Base-by-base conservation (phyloP, 2,329 filamentous ascomycete genomes). In the Trichoderma sp. region DNA sequence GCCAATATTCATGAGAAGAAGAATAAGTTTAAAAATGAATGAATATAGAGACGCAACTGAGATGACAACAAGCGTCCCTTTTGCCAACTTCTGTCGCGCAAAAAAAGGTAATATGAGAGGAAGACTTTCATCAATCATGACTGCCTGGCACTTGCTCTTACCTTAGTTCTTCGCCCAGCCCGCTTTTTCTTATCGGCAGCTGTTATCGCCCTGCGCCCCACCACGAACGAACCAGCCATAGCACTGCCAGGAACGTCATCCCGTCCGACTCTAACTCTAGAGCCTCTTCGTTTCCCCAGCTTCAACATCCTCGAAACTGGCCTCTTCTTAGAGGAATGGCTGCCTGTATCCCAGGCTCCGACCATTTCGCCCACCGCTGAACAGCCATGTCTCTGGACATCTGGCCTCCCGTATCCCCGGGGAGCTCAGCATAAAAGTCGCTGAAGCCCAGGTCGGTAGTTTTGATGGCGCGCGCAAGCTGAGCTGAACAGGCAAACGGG, bases 371-470 rank as follows among this genome's bases (percentile, higher is more conserved):
- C 29, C 14, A 27, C 45, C 33, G 63, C 67, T 31, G 64, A 75
- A 45, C 56, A 41, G 66, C 76, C 78, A 91, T 91, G 89, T 90
- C 89, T 77, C 82, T 91, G 78, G 88, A 87, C 78, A 87, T 91
- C 84, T 91, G 89, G 89, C 89, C 89, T 82, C 85, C 85, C 79
- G 82, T 91, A 75, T 83, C 88, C 71, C 85, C 86, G 84, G 83
- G 35, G 86, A 89, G 79, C 87, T 90, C 83, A 85, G 87, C 84
- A 80, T 82, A 80, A 86, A 87, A 78, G 83, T 86, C 78, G 86
- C 87, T 78, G 85, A 86, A 77, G 85, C 87, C 72, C 87, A 88
- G 83, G 89, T 91, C 84, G 78, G 86, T 79, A 56, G 8, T 33
- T 33, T 60, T 3, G 31, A 59, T 60, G 60, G 33, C 62, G 60